Conservation (phyloP, 2,329 filamentous ascomycete species). For the Hymenoscyphus scutula region DNA sequence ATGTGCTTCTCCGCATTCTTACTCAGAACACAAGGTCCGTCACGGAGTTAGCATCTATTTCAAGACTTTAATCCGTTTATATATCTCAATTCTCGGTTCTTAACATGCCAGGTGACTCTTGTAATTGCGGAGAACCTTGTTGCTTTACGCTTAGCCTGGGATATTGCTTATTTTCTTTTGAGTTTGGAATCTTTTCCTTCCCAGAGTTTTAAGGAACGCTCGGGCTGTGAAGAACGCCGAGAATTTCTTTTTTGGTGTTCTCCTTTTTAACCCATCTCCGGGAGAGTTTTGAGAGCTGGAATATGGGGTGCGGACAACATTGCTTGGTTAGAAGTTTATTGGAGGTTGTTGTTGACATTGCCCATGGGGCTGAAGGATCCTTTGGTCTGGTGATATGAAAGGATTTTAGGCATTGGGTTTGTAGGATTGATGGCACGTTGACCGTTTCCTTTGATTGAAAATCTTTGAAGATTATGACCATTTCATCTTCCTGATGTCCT, state of each 20-base stretch:
- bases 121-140: not conserved
- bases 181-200: not conserved
- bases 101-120: not conserved
- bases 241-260: not conserved
- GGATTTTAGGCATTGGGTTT: not conserved
- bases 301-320: not conserved
- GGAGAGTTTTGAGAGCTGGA: not conserved
- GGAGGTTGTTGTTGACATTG: not conserved
- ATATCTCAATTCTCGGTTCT: not conserved
- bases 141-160: not conserved
- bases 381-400: not conserved
- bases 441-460: too few species aligned
- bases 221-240: not conserved
- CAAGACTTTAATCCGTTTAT: slow-evolving; percentile 1
- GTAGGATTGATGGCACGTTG: too few species aligned
- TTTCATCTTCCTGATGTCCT: too few species aligned
- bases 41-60: not conserved
- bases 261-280: not conserved
- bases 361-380: not conserved
- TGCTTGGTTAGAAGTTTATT: not conserved
- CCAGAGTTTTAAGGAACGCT: not conserved
- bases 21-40: not conserved
- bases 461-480: not conserved
- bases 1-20: not conserved
- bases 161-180: not conserved